These are phyloP conservation scores for Diaporthe nobilis DNA, from an alignment of 2,329 filamentous ascomycete species.

Conservation along the genomic window DNA sequence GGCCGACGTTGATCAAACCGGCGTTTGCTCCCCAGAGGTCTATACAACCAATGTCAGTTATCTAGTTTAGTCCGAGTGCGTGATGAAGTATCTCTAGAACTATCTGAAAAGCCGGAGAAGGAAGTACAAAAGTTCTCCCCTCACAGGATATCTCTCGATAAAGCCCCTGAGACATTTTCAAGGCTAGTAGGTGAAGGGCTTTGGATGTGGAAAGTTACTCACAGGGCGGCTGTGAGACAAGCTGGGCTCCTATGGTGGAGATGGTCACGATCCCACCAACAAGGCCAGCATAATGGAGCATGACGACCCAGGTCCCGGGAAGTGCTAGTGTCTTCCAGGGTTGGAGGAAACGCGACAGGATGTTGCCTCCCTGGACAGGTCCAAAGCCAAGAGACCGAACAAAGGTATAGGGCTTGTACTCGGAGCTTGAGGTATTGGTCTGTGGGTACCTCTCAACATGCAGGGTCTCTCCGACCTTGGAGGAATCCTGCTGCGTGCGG, in stretches of 20 bases:
- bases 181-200: no score
- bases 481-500: background rate
- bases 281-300: constrained; percentile 55
- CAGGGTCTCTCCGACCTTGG: constrained; percentile 9
- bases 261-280: constrained; percentile 54
- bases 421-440: background rate
- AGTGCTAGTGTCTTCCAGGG: constrained; percentile 50
- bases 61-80: no score
- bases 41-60: background rate
- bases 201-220: background rate
- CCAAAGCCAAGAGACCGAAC: constrained; percentile 8
- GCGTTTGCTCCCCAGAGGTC: constrained; percentile 52
- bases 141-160: background rate
- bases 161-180: background rate
- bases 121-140: background rate
- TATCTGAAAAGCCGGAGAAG: background rate
- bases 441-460: constrained; percentile 1
- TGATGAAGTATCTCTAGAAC: background rate
- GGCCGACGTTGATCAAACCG: constrained; percentile 53
- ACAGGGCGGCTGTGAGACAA: constrained; percentile 50
- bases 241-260: constrained; percentile 51
- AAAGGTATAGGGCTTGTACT: constrained; percentile 1
- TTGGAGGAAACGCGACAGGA: constrained; percentile 45
- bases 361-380: constrained; percentile 33
- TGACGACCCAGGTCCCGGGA: constrained; percentile 54